Conservation (phyloP, 345 rosid genomes). For the Euclidium syriacum region DNA sequence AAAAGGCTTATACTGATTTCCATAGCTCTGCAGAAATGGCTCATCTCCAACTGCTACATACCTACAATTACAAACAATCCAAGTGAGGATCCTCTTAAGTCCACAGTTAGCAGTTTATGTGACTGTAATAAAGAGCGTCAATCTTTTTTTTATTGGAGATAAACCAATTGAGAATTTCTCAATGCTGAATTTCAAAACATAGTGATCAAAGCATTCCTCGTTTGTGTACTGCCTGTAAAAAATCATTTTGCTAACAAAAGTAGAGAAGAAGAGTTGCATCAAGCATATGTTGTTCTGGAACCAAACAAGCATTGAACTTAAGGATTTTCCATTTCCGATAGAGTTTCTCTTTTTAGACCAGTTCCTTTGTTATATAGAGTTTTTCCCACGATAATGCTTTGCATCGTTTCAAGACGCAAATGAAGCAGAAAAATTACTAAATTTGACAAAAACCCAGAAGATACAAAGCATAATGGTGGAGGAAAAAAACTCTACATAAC, state of each 20-base stretch:
- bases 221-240: neutral
- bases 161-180: neutral
- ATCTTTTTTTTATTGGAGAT: neutral
- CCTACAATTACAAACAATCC: constrained; percentile 44
- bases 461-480: neutral
- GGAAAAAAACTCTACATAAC: neutral
- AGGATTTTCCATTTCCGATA: neutral
- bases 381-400: no score
- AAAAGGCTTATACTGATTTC: constrained; percentile 64
- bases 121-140: no score
- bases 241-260: neutral
- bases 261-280: neutral
- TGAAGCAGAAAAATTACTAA: neutral
- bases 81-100: neutral
- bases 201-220: neutral
- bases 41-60: constrained; percentile 85
- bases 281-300: neutral
- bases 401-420: no score
- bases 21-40: constrained; percentile 59
- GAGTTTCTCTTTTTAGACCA: no score
- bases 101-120: no score
- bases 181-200: neutral
- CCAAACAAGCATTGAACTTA: neutral
- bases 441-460: neutral
- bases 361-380: no score